Conservation (phyloP, 2,329 filamentous ascomycete genomes). For the Lasiodiplodia citricola region DNA sequence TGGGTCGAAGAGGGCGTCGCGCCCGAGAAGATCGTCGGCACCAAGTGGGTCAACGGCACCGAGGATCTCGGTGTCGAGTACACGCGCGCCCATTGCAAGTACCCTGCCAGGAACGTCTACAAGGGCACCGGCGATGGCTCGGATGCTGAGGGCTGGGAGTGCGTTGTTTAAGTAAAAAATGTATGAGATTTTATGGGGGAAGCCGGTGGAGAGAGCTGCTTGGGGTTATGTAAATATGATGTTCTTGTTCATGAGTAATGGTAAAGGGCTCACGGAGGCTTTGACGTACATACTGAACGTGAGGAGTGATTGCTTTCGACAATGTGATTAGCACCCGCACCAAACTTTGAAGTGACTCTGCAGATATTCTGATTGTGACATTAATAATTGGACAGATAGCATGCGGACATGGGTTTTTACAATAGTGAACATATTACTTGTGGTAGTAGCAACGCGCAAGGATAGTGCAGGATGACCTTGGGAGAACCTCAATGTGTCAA, state of each 20-base stretch:
- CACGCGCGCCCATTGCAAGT: slow-evolving; percentile 41
- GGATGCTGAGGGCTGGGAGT: slow-evolving; percentile 41
- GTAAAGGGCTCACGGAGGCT: neutral
- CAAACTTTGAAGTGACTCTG: too few species aligned
- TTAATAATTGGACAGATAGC: too few species aligned
- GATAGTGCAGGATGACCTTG: too few species aligned
- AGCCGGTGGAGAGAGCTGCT: neutral
- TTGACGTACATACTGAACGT: neutral
- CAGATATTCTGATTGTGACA: too few species aligned
- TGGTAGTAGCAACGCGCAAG: too few species aligned
- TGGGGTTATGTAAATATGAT: neutral
- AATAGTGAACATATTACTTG: too few species aligned
- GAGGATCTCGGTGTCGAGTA: slow-evolving; percentile 30
- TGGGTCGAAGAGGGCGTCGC: slow-evolving; percentile 53
- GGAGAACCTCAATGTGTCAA: too few species aligned
- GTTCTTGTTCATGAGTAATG: neutral
- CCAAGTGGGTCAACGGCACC: slow-evolving; percentile 39
- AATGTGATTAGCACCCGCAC: too few species aligned
- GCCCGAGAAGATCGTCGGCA: slow-evolving; percentile 47
- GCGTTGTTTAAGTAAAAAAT: slow-evolving; percentile 24
- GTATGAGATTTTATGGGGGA: neutral
- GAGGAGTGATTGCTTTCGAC: too few species aligned
- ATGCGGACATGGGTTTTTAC: too few species aligned
- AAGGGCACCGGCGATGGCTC: slow-evolving; percentile 39
- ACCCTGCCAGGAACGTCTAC: slow-evolving; percentile 42